Conservation (phyloP, 805 yeast species). For the Metschnikowia reukaufii region DNA sequence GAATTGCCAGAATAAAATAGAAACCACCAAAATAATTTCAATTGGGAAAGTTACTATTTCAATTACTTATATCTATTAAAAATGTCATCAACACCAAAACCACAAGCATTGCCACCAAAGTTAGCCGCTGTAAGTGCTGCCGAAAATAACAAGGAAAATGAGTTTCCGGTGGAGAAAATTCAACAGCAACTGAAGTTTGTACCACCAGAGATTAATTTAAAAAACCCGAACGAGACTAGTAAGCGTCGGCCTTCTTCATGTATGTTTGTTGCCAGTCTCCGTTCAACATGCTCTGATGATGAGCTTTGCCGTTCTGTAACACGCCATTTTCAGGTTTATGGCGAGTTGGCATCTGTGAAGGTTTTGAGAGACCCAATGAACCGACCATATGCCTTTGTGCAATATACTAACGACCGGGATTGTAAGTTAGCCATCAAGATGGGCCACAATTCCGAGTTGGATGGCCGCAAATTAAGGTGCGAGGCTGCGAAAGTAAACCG, state of each 20-base stretch:
- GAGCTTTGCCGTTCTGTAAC: slow-evolving; percentile 68
- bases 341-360: slow-evolving; percentile 68
- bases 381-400: slow-evolving; percentile 91
- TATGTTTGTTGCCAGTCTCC: slow-evolving; percentile 82
- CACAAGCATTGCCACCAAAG: not conserved
- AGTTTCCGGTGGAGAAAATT: slow-evolving; percentile 2
- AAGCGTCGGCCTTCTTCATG: slow-evolving; percentile 66
- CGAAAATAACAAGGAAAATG: slow-evolving; percentile 13
- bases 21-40: not conserved
- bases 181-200: not conserved
- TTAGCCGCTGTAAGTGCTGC: slow-evolving; percentile 2
- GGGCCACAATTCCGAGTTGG: slow-evolving; percentile 68
- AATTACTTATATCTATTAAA: not conserved
- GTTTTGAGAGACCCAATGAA: slow-evolving; percentile 79
- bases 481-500: slow-evolving; percentile 92
- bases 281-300: slow-evolving; percentile 66
- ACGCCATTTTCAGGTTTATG: slow-evolving; percentile 68
- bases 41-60: not conserved
- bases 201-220: not conserved
- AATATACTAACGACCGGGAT: slow-evolving; percentile 68
- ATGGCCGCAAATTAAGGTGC: slow-evolving; percentile 79
- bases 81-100: slow-evolving; percentile 1
- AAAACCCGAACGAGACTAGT: slow-evolving; percentile 1
- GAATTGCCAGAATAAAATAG: not conserved
- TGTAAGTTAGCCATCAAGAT: slow-evolving; percentile 64